Base-by-base conservation (phyloP, 177 flowering plant genomes). In the Tripterygium wilfordii region DNA sequence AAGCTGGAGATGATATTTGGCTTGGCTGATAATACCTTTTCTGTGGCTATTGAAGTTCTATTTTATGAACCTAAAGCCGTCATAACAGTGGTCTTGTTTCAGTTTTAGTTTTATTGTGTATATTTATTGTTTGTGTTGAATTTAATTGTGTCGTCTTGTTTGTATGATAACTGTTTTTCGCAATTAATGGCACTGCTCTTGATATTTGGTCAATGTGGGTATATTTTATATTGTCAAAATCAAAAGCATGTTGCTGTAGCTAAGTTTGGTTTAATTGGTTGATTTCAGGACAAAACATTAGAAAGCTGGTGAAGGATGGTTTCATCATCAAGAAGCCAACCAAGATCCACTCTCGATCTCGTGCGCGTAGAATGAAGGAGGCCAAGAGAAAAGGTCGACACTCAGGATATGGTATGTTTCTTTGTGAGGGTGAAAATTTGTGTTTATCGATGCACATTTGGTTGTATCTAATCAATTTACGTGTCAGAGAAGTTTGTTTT, bases 351-450 rank as follows among this genome's bases (percentile, higher is more conserved):
- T 65, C 74, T 5, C 70, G 74, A 13, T 61, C 70, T 28, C 61
- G 74, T 9, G 74, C 74, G n/a, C 60, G 67, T 9, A 38, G 67
- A 23, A 57, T 61, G 70, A 65, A 69, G 22, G 70, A 61, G 50
- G 74, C 70, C 44, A 65, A 69, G 70, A 57, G 63, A 39, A 69
- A 69, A 62, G 74, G 74, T 1, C 67, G 74, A 13, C 74, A 69
- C 54, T 65, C 66, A 45, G 74, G 74, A 35, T 62, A 69, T 38
- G 74, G 74, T 57, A 69, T 20, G 45, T 3, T 26, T 25, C 19
- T 9, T 23, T 25, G 2, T 10, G 7, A 13, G 12, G 12, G 14
- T 17, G 21, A 9, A 5, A 12, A 1, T 26, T 42, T 45, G 24
- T 14, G 15, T 26, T 23, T 2, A 27, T 43, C 27, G 8, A 16